Percentiles rank a stretch among this genome's conserved stretches.
phyloP scores from a whole-genome alignment of 345 rosid genomes.

The Rhodamnia rubescens region DNA sequence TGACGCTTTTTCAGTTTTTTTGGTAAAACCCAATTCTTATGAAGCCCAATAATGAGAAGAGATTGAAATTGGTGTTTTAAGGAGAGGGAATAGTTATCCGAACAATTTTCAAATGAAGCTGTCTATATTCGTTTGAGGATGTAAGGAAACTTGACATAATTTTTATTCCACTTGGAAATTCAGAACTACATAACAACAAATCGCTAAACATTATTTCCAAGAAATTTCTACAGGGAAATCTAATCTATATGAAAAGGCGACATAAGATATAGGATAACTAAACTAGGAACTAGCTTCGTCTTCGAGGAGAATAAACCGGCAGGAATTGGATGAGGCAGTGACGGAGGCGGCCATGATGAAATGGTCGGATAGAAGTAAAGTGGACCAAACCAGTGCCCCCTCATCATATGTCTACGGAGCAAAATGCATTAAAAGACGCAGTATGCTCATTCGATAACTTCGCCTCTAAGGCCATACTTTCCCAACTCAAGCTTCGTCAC shows the following conservation, averaged over 20 bases:
- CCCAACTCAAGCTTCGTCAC: background rate
- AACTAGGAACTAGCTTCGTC: background rate
- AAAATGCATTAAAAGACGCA: background rate
- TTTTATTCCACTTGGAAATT: background rate
- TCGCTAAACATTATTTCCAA: background rate
- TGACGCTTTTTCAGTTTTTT: background rate
- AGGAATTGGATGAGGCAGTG: background rate
- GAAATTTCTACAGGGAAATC: background rate
- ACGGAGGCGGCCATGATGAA: background rate
- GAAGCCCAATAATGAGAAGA: background rate
- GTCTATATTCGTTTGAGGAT: background rate
- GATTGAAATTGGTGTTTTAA: background rate
- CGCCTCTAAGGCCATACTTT: background rate
- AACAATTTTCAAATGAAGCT: background rate
- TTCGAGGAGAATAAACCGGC: background rate
- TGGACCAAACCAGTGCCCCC: background rate
- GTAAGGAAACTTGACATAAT: background rate
- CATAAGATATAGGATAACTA: background rate
- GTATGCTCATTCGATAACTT: background rate
- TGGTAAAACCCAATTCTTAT: background rate
- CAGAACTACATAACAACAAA: background rate
- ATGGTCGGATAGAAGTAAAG: background rate
- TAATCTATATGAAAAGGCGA: background rate
- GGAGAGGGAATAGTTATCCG: background rate
- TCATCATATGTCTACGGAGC: background rate